A percentile compares a stretch with the other conserved stretches of the same genome.
Evolutionary conservation across 2,329 filamentous ascomycete species (phyloP).

Genomic region (Fusarium nanum): DNA sequence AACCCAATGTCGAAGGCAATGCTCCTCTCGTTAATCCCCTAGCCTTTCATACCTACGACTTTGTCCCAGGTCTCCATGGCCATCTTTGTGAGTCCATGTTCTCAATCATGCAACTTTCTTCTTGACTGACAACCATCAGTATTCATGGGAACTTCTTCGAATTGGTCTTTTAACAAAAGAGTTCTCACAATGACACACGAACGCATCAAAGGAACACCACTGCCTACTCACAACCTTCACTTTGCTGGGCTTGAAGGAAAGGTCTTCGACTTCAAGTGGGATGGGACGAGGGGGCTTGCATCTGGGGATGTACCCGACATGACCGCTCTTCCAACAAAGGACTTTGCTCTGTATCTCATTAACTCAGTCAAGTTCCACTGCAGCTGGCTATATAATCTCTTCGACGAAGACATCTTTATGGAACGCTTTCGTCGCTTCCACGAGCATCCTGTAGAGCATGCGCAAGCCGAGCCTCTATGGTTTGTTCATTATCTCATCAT

Average conservation of each 20-base stretch:
- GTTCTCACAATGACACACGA: slow-evolving; percentile 39
- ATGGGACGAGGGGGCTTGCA: slow-evolving; percentile 9
- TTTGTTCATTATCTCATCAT: slow-evolving; percentile 39
- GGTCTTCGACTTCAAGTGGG: slow-evolving; percentile 32
- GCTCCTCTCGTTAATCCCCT: slow-evolving; percentile 35
- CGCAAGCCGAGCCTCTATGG: slow-evolving; percentile 23
- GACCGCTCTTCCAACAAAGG: slow-evolving; percentile 20
- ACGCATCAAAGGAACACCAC: slow-evolving; percentile 24
- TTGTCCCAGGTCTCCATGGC: slow-evolving; percentile 28
- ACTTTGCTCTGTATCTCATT: slow-evolving; percentile 40
- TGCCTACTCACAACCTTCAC: slow-evolving; percentile 27
- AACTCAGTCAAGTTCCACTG: slow-evolving; percentile 41
- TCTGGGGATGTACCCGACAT: slow-evolving; percentile 6
- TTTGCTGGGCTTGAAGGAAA: slow-evolving; percentile 32
- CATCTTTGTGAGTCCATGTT: slow-evolving; percentile 8
- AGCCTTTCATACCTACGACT: slow-evolving; percentile 38
- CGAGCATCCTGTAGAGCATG: slow-evolving; percentile 1
- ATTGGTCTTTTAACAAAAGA: slow-evolving; percentile 39
- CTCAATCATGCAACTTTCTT: neutral
- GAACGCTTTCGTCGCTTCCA: slow-evolving; percentile 32
- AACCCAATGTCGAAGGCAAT: slow-evolving; percentile 7
- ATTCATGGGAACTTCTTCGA: slow-evolving; percentile 39
- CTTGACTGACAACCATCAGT: slow-evolving; percentile 2
- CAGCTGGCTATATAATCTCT: slow-evolving; percentile 28
- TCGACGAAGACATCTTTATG: slow-evolving; percentile 37